These are phyloP conservation scores for Cryptomeria japonica DNA, from an alignment of 75 land plant genomes.

Conservation along the genomic window DNA sequence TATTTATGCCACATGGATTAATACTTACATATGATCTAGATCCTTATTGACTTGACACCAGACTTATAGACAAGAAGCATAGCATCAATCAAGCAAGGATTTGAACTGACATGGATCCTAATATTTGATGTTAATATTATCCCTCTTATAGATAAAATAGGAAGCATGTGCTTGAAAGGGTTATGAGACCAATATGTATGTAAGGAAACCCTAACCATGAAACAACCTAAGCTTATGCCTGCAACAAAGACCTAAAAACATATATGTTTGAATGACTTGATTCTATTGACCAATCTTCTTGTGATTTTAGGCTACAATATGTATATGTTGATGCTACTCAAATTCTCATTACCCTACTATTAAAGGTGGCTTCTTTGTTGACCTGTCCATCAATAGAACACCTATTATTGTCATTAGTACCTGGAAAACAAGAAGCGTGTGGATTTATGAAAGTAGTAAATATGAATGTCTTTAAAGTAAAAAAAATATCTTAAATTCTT, in stretches of 20 bases:
- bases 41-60: background rate
- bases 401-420: constrained; percentile 47
- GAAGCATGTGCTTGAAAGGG: no score
- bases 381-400: constrained; percentile 40
- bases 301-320: no score
- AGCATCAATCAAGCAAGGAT: background rate
- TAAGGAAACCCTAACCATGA: constrained; percentile 43
- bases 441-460: no score
- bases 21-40: no score
- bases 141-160: no score
- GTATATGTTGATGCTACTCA: background rate
- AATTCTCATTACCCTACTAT: constrained; percentile 29
- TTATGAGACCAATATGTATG: constrained; percentile 22
- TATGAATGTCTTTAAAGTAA: no score
- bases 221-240: constrained; percentile 37
- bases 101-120: background rate
- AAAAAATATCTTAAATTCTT: background rate
- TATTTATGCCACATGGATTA: no score
- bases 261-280: background rate
- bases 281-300: background rate
- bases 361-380: constrained; percentile 40
- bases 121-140: no score
- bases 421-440: constrained; percentile 9
- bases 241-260: constrained; percentile 42
- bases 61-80: background rate